Base-by-base conservation (phyloP, 108 stramenopile genomes). In the Cylindrotheca fusiformis region DNA sequence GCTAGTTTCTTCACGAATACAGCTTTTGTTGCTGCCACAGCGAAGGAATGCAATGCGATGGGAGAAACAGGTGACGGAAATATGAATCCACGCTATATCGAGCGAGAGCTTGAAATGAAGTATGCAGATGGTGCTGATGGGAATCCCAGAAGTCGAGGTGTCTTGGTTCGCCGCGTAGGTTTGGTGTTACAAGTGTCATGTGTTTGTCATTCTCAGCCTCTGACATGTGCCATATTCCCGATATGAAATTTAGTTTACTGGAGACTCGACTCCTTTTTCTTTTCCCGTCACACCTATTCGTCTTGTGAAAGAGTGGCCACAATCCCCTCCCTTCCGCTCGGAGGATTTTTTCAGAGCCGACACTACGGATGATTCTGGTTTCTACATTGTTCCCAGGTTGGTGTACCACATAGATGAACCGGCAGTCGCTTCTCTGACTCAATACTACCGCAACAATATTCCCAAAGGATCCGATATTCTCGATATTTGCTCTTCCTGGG, bases 401-500 rank as follows among this genome's bases (percentile, higher is more conserved):
- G 93, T 94, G 19, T 94, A 94, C 66, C 97, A 97, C 57, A 96
- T 96, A 66, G 96, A 95, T 72, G 93, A 95, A 67, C 84, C 85
- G 14, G 90, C 90, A 6, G 86, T 91, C 4, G 83, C 87, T 5
- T 71, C 89, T 26, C 52, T 94, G 36, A 91, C 91, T 14, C 90
- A 95, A 55, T 98, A 95, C 65, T 98, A 98, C 69, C 69, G 91
- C 27, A 87, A 83, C 47, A 86, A 79, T 44, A 87, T 98, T 47
- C 76, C 75, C 10, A 52, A 68, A 3, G 79, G 74, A 10, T 83
- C 83, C 10, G 77, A 78, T 22, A 87, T 98, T 54, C 71, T 41
- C 6, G 97, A 98, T 78, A 96, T 98, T 65, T 97, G 96, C 62
- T 91, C 91, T 32, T 85, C 83, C 2, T 98, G 97, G 97, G 96